A percentile compares a stretch with the other conserved stretches of the same genome.
Conservation (phyloP, 352 stramenopile species). For the Globisporangium spiculum region DNA sequence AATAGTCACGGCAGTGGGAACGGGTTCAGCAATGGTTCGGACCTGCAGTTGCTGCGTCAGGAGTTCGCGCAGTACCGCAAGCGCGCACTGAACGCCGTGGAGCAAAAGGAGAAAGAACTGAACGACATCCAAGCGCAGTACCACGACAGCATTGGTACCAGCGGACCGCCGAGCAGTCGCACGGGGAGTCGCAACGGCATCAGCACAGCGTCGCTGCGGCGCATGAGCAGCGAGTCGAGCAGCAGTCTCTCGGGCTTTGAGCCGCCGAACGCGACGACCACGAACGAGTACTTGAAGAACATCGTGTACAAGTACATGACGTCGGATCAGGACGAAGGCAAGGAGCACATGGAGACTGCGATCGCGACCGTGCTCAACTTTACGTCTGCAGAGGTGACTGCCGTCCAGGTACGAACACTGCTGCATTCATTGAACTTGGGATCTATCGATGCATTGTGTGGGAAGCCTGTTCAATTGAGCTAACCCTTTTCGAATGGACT, state of each 20-base stretch:
- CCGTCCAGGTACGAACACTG: constrained; percentile 38
- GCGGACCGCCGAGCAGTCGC: constrained; percentile 33
- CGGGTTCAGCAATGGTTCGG: constrained; percentile 31
- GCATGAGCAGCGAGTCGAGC: constrained; percentile 79
- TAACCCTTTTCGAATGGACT: not conserved
- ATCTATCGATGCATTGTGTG: not conserved
- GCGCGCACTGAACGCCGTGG: constrained; percentile 69
- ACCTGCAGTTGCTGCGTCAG: constrained; percentile 64
- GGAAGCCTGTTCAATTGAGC: not conserved
- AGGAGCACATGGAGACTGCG: constrained; percentile 88
- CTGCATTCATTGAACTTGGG: not conserved
- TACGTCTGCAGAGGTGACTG: constrained; percentile 55
- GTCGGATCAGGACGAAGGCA: constrained; percentile 78
- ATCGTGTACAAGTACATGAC: constrained; percentile 92
- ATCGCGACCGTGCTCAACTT: constrained; percentile 89
- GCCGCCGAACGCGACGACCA: constrained; percentile 73
- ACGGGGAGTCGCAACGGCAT: constrained; percentile 39
- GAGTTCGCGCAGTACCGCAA: constrained; percentile 83
- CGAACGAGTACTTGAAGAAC: constrained; percentile 90
- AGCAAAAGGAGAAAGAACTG: constrained; percentile 82
- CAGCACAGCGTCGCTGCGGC: constrained; percentile 36
- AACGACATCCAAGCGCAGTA: constrained; percentile 66
- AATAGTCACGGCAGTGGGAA: constrained; percentile 27
- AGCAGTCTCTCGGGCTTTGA: constrained; percentile 80
- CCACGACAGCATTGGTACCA: constrained; percentile 33